phyloP scores from a whole-genome alignment of 495 filamentous ascomycete genomes.

The Daldinia childiae region DNA sequence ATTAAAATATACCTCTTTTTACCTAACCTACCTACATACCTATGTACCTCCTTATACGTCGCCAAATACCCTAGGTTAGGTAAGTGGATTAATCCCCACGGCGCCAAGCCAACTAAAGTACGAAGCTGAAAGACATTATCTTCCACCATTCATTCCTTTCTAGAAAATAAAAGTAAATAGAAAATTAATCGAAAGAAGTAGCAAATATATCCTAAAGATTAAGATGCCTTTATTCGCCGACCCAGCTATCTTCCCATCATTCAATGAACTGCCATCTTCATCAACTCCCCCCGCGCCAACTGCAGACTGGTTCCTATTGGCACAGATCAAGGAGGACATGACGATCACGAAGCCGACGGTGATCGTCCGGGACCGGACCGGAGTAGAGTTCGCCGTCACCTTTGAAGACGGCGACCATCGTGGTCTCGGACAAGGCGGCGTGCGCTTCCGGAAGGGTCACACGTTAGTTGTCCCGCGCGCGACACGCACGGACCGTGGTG shows the following conservation, averaged over 20 bases:
- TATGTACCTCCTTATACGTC: too few relatives aligned
- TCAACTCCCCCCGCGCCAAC: not conserved
- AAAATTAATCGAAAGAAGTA: too few relatives aligned
- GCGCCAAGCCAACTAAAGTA: too few relatives aligned
- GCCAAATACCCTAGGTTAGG: too few relatives aligned
- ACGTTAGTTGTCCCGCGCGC: conserved; percentile 50
- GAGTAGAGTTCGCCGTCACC: conserved; percentile 51
- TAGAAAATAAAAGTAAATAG: too few relatives aligned
- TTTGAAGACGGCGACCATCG: conserved; percentile 46
- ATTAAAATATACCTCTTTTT: too few relatives aligned
- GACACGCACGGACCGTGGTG: conserved; percentile 43
- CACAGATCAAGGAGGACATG: conserved; percentile 57
- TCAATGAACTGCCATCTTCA: conserved; percentile 31
- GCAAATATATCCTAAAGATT: not conserved
- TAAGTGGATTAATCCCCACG: too few relatives aligned
- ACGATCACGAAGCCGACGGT: conserved; percentile 60
- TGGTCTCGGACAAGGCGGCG: conserved; percentile 3
- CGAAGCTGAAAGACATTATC: too few relatives aligned
- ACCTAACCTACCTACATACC: too few relatives aligned
- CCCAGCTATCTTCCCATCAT: conserved; percentile 45
- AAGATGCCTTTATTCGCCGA: conserved; percentile 44
- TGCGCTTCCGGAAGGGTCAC: conserved; percentile 45
- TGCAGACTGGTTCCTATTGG: conserved; percentile 49
- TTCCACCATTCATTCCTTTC: too few relatives aligned
- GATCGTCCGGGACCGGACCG: conserved; percentile 47